phyloP scores from a whole-genome alignment of 2,329 filamentous ascomycete species.

The Ambrosiella xylebori region DNA sequence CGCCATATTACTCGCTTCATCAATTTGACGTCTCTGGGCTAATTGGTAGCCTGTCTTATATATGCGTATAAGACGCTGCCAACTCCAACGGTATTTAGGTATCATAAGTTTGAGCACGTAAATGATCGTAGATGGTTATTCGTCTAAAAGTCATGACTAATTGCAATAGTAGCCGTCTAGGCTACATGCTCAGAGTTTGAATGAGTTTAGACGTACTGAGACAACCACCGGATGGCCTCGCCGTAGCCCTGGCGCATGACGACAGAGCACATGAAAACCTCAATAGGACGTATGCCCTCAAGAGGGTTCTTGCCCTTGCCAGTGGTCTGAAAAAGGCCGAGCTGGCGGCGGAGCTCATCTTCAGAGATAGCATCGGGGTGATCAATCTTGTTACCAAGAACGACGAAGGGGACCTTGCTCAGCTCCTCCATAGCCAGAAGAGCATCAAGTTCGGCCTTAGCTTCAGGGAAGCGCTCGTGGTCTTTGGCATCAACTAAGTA shows the following conservation, averaged over 20 bases:
- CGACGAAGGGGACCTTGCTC: constrained; percentile 82
- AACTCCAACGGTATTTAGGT: too few species aligned
- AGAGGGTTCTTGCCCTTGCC: constrained; percentile 88
- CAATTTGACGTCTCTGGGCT: too few species aligned
- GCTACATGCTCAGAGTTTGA: background rate
- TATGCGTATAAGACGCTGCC: too few species aligned
- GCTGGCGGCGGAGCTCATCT: constrained; percentile 80
- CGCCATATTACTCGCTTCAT: too few species aligned
- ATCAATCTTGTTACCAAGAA: constrained; percentile 99
- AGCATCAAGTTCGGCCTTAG: constrained; percentile 91
- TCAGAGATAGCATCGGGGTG: constrained; percentile 90
- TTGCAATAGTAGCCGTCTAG: too few species aligned
- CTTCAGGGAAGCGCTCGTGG: constrained; percentile 81
- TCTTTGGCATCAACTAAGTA: constrained; percentile 98
- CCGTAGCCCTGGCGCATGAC: constrained; percentile 96
- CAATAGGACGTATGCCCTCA: constrained; percentile 84
- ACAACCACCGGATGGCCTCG: constrained; percentile 80
- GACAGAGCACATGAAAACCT: constrained; percentile 98
- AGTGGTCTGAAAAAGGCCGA: constrained; percentile 90
- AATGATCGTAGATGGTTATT: background rate
- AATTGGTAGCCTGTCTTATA: too few species aligned
- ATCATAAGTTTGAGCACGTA: background rate
- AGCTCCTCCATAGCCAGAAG: constrained; percentile 95
- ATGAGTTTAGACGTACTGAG: constrained; percentile 62
- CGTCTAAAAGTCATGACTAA: background rate